Evolutionary conservation across 2,329 filamentous ascomycete genomes (phyloP).

Genomic region (Penicillium vulpinum): DNA sequence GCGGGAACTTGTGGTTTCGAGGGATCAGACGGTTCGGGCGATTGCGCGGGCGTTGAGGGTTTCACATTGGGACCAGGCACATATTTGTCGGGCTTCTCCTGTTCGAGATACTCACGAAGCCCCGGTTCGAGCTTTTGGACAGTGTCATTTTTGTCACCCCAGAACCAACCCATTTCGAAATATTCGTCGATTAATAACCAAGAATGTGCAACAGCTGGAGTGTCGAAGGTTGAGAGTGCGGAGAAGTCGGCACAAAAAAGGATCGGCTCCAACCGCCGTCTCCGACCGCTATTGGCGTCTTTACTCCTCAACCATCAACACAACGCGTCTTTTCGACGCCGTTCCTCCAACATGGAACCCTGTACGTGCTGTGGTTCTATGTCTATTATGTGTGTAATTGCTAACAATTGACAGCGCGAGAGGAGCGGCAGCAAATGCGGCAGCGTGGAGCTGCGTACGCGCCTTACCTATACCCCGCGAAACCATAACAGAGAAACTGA

Average conservation of each 20-base stretch:
- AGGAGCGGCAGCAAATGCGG: conserved; percentile 58
- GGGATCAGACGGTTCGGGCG: conserved; percentile 25
- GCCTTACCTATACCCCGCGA: conserved; percentile 28
- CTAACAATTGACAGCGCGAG: conserved; percentile 44
- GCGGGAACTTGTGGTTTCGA: conserved; percentile 38
- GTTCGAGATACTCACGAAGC: conserved; percentile 79
- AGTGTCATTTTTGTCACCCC: conserved; percentile 61
- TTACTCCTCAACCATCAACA: conserved; percentile 24
- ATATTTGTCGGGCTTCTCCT: conserved; percentile 76
- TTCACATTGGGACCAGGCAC: conserved; percentile 36
- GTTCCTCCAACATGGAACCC: conserved; percentile 40
- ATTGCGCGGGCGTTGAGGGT: conserved; percentile 22
- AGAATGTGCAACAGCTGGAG: not conserved
- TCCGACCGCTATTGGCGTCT: conserved; percentile 23
- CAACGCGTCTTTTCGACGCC: conserved; percentile 37
- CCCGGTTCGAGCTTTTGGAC: conserved; percentile 76
- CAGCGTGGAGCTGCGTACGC: conserved; percentile 59
- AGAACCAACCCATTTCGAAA: conserved; percentile 63
- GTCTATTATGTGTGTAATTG: not conserved
- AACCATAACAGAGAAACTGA: conserved; percentile 25
- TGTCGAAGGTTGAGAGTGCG: conserved; percentile 11
- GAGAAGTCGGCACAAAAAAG: conserved; percentile 30
- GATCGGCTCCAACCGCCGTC: conserved; percentile 23
- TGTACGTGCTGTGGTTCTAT: conserved; percentile 31
- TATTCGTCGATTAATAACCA: not conserved